Evolutionary conservation across 169 alveolate genomes (phyloP), one percentile per base, ranked within the genome.

Genomic region (Cryptosporidium viatorum): DNA sequence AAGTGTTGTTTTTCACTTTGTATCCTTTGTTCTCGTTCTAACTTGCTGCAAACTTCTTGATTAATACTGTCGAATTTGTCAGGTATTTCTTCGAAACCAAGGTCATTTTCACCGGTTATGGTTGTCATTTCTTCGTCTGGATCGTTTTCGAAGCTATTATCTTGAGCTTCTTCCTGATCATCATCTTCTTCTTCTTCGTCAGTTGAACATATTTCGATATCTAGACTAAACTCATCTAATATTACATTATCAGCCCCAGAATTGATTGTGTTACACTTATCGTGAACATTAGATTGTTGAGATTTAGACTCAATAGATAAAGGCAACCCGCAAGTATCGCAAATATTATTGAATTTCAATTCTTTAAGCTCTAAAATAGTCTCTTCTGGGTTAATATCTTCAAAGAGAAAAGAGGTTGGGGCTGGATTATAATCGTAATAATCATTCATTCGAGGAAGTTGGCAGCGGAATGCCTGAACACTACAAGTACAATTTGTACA

Each of bases 401-500:
- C 65, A n/a, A 45, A 43, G 8, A 18, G 26, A 70, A 70, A 29
- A 21, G 84, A 51, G 26, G 65, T 26, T 29, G 67, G 85, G 21
- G 41, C 69, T 3, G 89, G 89, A 80, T 80, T 62, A 26, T 26
- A 62, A 12, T 80, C 89, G 35, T 80, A 80, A 29, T 62, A 80
- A 14, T 59, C 80, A 62, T 80, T 80, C 37, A 37, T 80, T 39
- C 89, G 41, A 23, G 89, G 89, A 8, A 80, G 59, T 23, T 80
- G 89, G 51, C 80, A 80, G 0, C 89, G 55, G 41, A 29, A 65
- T 39, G 50, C 89, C n/a, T 43, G 69, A 9, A 50, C 68, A 65
- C 89, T 59, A 45, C 48, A 67, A 60, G 43, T 45, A 33, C 89
- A 80, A 31, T 80, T 59, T 18, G 55, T 45, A 41, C 89, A 80